A percentile compares a stretch with the other conserved stretches of the same genome.
These are phyloP conservation scores for Lagenidium giganteum DNA, from an alignment of 352 stramenopile species.

Conservation along the genomic window DNA sequence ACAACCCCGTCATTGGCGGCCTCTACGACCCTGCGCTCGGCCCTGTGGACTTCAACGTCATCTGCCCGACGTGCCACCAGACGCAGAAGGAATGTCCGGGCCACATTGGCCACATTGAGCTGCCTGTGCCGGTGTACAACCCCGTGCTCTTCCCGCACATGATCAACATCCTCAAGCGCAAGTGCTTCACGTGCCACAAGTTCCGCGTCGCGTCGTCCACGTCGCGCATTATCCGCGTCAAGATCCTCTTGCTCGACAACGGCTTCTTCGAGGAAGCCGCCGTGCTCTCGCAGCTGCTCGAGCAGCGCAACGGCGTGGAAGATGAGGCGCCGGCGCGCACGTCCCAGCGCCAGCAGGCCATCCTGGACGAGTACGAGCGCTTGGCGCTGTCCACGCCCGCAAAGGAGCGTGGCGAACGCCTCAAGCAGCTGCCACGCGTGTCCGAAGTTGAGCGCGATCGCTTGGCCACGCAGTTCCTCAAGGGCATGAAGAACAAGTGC, in stretches of 20 bases:
- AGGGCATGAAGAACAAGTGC: constrained; percentile 92
- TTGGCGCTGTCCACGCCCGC: constrained; percentile 66
- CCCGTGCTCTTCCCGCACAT: constrained; percentile 95
- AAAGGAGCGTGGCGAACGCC: constrained; percentile 20
- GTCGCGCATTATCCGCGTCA: constrained; percentile 82
- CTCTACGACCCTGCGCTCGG: constrained; percentile 97
- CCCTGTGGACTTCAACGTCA: constrained; percentile 85
- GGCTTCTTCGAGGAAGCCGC: constrained; percentile 81
- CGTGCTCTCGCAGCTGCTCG: constrained; percentile 70
- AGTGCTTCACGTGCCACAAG: constrained; percentile 99
- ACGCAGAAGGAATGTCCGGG: constrained; percentile 95
- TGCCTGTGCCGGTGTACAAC: constrained; percentile 98
- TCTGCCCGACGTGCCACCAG: constrained; percentile 96
- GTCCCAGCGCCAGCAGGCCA: constrained; percentile 77
- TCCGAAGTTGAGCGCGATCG: constrained; percentile 76
- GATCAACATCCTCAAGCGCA: constrained; percentile 95
- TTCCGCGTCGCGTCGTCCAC: constrained; percentile 80
- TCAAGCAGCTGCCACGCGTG: constrained; percentile 49
- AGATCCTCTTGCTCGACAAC: constrained; percentile 90
- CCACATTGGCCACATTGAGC: constrained; percentile 98
- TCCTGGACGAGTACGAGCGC: constrained; percentile 87
- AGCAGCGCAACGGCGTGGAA: constrained; percentile 84
- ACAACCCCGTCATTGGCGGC: constrained; percentile 93
- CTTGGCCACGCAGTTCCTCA: constrained; percentile 89
- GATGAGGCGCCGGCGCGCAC: constrained; percentile 68